Conservation (phyloP, 305 asterid genomes). For the Lippia alba region DNA sequence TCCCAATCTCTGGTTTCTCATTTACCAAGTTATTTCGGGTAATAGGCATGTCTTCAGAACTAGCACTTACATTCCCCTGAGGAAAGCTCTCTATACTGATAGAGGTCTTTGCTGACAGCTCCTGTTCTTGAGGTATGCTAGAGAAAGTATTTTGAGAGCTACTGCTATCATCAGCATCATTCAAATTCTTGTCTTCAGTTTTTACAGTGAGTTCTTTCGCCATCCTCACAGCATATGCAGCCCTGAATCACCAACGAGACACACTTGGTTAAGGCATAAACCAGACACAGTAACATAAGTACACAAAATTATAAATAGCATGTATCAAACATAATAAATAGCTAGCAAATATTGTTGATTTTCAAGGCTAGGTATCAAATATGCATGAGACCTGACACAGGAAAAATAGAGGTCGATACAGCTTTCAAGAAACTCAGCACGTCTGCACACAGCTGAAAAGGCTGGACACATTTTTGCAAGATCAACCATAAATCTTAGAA, state of each 20-base stretch:
- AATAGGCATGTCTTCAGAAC: slow-evolving; percentile 80
- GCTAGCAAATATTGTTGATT: slow-evolving; percentile 20
- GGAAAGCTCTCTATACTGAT: slow-evolving; percentile 83
- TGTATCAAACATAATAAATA: slow-evolving; percentile 23
- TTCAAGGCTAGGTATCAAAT: slow-evolving; percentile 30
- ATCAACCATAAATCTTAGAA: slow-evolving; percentile 98
- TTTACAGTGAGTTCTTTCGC: slow-evolving; percentile 80
- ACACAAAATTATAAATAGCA: slow-evolving; percentile 24
- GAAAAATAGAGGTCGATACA: slow-evolving; percentile 95
- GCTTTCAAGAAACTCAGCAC: slow-evolving; percentile 93
- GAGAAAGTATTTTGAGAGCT: slow-evolving; percentile 96
- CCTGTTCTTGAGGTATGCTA: slow-evolving; percentile 90
- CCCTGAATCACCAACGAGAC: slow-evolving; percentile 60
- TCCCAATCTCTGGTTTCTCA: slow-evolving; percentile 50
- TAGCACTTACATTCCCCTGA: slow-evolving; percentile 82
- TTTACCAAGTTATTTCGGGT: slow-evolving; percentile 42
- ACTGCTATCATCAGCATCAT: slow-evolving; percentile 80
- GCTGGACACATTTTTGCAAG: slow-evolving; percentile 97
- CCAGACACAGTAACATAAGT: slow-evolving; percentile 32
- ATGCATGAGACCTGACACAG: slow-evolving; percentile 78
- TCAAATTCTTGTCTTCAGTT: slow-evolving; percentile 74
- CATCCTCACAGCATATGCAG: slow-evolving; percentile 94
- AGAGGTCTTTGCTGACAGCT: slow-evolving; percentile 82
- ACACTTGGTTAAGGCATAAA: slow-evolving; percentile 31
- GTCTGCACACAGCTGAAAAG: slow-evolving; percentile 91